These are phyloP conservation scores for Wickerhamomyces sydowiorum DNA, from an alignment of 805 yeast genomes.

Conservation along the genomic window DNA sequence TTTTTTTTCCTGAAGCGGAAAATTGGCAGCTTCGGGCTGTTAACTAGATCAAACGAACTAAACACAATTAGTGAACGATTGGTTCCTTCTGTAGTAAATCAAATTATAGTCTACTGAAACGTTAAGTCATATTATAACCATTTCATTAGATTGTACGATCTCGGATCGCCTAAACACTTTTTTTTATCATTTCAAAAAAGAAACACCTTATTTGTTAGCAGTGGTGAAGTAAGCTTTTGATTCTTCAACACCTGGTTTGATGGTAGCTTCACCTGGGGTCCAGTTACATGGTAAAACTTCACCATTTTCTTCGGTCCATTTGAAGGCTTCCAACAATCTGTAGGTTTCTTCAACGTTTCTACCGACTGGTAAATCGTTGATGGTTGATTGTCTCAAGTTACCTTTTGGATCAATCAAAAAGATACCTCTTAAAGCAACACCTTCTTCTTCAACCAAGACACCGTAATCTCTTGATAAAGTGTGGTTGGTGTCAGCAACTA, in stretches of 20 bases:
- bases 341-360: conserved; percentile 97
- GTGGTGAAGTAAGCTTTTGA: conserved; percentile 76
- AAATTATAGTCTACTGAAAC: too few species aligned
- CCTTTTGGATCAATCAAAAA: conserved; percentile 98
- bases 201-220: conserved; percentile 37
- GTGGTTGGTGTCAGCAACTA: conserved; percentile 96
- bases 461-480: conserved; percentile 92
- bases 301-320: conserved; percentile 98
- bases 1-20: too few species aligned
- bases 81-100: too few species aligned
- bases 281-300: conserved; percentile 99
- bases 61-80: too few species aligned
- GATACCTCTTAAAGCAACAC: conserved; percentile 96
- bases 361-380: conserved; percentile 99
- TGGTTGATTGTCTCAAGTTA: conserved; percentile 88
- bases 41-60: too few species aligned
- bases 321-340: conserved; percentile 98
- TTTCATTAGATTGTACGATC: neutral
- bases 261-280: conserved; percentile 92
- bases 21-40: too few species aligned
- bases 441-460: conserved; percentile 93
- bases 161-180: neutral
- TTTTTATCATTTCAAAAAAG: neutral
- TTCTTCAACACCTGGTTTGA: conserved; percentile 73
- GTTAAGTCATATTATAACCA: neutral